Conservation (phyloP, 441 rosid species). For the Erysimum cheiri region DNA sequence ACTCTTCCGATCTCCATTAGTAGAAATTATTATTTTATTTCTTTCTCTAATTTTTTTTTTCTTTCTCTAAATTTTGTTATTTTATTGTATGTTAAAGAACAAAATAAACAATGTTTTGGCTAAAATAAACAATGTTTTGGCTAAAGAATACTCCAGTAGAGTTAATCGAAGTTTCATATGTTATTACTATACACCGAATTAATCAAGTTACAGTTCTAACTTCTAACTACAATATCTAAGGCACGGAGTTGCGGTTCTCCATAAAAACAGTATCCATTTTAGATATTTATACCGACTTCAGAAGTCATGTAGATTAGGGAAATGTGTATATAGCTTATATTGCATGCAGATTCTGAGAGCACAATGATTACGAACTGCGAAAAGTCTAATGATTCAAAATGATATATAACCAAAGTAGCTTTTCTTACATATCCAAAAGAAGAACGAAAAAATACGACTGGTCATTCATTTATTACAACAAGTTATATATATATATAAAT, state of each 20-base stretch:
- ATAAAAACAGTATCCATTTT: not conserved
- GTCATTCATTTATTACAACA: conserved; percentile 32
- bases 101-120: not conserved
- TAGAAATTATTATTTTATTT: no score
- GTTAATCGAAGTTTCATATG: not conserved
- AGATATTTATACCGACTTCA: conserved; percentile 9
- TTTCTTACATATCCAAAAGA: conserved; percentile 37
- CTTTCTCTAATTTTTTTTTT: no score
- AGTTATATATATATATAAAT: conserved; percentile 27
- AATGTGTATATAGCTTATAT: conserved; percentile 8
- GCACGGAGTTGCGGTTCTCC: conserved; percentile 5
- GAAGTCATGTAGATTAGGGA: conserved; percentile 19
- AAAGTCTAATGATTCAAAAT: conserved; percentile 38
- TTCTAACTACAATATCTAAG: not conserved
- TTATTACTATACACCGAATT: not conserved
- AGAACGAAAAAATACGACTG: conserved; percentile 26
- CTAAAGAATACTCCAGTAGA: no score
- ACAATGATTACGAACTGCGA: conserved; percentile 38
- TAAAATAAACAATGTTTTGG: no score
- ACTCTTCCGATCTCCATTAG: conserved; percentile 31
- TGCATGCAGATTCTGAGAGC: conserved; percentile 24
- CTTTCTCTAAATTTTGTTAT: conserved; percentile 9
- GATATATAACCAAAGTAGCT: conserved; percentile 37
- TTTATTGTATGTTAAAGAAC: conserved; percentile 4
- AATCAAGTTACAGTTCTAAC: not conserved